Percentiles rank a stretch among this genome's conserved stretches.
phyloP scores from a whole-genome alignment of 164 flowering plant genomes.

The Chloranthus sessilifolius region DNA sequence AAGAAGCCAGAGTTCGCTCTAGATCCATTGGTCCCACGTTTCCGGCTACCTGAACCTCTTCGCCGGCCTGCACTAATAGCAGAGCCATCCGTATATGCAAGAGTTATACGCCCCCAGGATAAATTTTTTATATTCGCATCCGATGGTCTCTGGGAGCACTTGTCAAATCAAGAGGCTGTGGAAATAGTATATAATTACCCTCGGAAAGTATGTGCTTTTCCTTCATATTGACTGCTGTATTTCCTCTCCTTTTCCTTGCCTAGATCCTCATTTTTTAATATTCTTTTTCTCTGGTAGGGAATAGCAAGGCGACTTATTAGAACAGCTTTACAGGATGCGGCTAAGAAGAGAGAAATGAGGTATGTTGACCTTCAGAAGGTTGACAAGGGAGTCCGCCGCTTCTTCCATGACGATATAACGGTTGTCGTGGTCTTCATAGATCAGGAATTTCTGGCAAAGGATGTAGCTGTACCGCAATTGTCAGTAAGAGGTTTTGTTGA shows the following conservation, averaged over 20 bases:
- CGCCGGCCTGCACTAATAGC: slow-evolving; percentile 55
- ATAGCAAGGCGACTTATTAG: slow-evolving; percentile 58
- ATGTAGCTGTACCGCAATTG: slow-evolving; percentile 27
- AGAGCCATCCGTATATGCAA: slow-evolving; percentile 48
- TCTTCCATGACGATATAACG: slow-evolving; percentile 70
- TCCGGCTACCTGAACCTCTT: slow-evolving; percentile 51
- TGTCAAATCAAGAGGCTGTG: slow-evolving; percentile 50
- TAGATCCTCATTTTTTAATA: too few species aligned
- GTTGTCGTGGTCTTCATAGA: slow-evolving; percentile 64
- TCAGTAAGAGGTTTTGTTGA: slow-evolving; percentile 49
- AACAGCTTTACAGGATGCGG: slow-evolving; percentile 71
- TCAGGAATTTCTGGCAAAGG: slow-evolving; percentile 34
- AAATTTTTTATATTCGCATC: slow-evolving; percentile 46
- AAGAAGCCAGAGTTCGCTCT: slow-evolving; percentile 60
- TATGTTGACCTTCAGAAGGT: slow-evolving; percentile 54
- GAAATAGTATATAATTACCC: slow-evolving; percentile 51
- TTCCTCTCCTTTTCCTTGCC: too few species aligned
- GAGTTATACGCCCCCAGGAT: slow-evolving; percentile 45
- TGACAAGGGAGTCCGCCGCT: slow-evolving; percentile 60
- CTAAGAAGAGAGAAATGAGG: slow-evolving; percentile 61
- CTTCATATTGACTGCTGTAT: not conserved
- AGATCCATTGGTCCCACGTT: slow-evolving; percentile 49
- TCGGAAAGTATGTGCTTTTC: slow-evolving; percentile 62
- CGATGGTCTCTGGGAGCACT: slow-evolving; percentile 63
- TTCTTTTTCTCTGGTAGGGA: too few species aligned